phyloP scores from a whole-genome alignment of 23 red algal species.

The Gracilariopsis chorda region DNA sequence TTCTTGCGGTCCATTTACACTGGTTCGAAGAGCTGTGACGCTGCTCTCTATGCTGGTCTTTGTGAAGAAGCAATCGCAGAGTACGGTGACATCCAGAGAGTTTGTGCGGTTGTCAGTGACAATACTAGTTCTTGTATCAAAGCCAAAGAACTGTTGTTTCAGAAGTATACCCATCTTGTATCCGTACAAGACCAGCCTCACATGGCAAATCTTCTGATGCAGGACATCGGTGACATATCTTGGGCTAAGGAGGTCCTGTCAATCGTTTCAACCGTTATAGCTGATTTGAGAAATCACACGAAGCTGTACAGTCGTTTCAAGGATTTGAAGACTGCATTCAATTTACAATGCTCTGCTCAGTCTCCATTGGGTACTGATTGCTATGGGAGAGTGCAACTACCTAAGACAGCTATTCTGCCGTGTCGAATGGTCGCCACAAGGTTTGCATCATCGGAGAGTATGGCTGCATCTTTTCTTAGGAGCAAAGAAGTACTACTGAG shows the following conservation, averaged over 20 bases:
- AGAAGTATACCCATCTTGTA: neutral
- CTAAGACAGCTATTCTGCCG: neutral
- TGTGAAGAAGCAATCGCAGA: constrained; percentile 1
- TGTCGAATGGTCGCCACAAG: neutral
- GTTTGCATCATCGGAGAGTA: neutral
- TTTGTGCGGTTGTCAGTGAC: constrained; percentile 25
- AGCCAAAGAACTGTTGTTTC: neutral
- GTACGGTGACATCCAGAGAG: neutral
- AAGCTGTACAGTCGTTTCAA: neutral
- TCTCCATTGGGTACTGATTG: neutral
- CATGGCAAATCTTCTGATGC: neutral
- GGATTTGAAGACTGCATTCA: neutral
- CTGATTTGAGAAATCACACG: neutral
- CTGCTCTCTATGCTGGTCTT: neutral
- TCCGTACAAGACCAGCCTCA: constrained; percentile 7
- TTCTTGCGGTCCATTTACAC: constrained; percentile 23
- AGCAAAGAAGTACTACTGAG: neutral
- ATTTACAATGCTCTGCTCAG: too few relatives aligned
- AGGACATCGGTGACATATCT: neutral
- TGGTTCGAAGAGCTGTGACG: neutral
- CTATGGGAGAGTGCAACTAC: neutral
- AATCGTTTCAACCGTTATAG: neutral
- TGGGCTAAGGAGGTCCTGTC: constrained; percentile 13
- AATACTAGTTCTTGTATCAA: neutral
- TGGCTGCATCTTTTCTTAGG: neutral